Evolutionary conservation across 2,329 filamentous ascomycete species (phyloP).

Genomic region (Pyricularia sp.): DNA sequence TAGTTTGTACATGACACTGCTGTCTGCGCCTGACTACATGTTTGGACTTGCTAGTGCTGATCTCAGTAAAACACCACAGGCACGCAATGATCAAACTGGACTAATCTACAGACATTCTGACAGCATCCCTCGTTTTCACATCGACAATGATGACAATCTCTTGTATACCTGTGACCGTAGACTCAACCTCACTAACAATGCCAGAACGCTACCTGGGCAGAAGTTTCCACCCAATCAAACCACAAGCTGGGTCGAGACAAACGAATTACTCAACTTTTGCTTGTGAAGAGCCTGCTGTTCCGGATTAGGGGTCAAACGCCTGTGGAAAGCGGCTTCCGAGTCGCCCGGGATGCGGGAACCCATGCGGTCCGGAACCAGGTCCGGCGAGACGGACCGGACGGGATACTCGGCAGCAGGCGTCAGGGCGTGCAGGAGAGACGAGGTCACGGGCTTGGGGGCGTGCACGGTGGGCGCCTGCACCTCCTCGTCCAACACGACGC

Average conservation of each 20-base stretch:
- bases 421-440: constrained; percentile 39
- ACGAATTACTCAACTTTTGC: neutral
- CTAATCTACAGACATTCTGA: neutral
- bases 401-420: constrained; percentile 47
- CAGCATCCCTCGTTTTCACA: neutral
- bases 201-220: neutral
- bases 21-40: neutral
- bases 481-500: constrained; percentile 30
- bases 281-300: constrained; percentile 25
- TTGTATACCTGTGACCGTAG: neutral
- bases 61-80: neutral
- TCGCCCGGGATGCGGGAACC: constrained; percentile 46
- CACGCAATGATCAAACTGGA: neutral
- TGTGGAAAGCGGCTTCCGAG: constrained; percentile 33
- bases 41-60: neutral
- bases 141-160: neutral
- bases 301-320: constrained; percentile 37
- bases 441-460: constrained; percentile 46
- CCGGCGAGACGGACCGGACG: constrained; percentile 45
- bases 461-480: constrained; percentile 32
- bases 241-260: neutral
- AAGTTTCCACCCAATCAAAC: neutral
- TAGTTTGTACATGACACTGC: neutral
- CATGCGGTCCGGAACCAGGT: constrained; percentile 55
- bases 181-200: neutral